phyloP scores from a whole-genome alignment of 192 early-diverging fungal genomes.

The Allomyces macrogynus region DNA sequence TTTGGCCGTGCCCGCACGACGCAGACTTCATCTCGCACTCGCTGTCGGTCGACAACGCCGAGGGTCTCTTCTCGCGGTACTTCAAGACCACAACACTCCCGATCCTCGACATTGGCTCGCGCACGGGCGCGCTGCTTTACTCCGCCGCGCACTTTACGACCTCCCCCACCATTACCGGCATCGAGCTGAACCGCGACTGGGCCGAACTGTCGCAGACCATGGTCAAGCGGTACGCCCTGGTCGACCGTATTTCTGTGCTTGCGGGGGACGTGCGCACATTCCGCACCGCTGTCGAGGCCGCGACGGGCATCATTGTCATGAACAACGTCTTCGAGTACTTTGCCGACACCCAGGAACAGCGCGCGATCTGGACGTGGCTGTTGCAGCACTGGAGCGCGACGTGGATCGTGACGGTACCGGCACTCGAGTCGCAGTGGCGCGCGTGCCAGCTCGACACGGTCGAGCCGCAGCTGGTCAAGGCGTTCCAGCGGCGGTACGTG shows the following conservation, averaged over 20 bases:
- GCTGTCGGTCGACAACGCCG: constrained; percentile 16
- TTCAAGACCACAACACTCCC: neutral
- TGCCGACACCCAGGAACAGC: constrained; percentile 16
- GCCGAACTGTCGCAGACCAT: constrained; percentile 27
- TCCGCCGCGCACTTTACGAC: constrained; percentile 7
- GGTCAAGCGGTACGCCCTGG: constrained; percentile 25
- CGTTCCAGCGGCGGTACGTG: too few species aligned
- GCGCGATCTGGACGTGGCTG: constrained; percentile 23
- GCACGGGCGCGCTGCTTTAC: constrained; percentile 34
- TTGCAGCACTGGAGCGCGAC: too few species aligned
- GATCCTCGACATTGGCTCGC: constrained; percentile 35
- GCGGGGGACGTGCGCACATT: constrained; percentile 22
- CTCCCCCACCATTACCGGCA: neutral
- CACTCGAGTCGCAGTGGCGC: too few species aligned
- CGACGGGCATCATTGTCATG: constrained; percentile 30
- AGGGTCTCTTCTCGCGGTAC: constrained; percentile 13
- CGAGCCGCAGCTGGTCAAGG: too few species aligned
- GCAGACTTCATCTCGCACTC: constrained; percentile 42
- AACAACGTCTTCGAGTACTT: constrained; percentile 45
- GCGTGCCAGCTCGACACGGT: too few species aligned
- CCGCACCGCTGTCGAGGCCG: constrained; percentile 14
- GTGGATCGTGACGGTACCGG: too few species aligned
- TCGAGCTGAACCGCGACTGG: constrained; percentile 39
- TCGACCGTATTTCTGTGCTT: constrained; percentile 26
- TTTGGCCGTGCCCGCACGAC: neutral